Percentiles rank a stretch among this genome's conserved stretches.
These are phyloP conservation scores for Hemisphaericaspora lyxosophila DNA, from an alignment of 1,139 yeast genomes.

Conservation along the genomic window DNA sequence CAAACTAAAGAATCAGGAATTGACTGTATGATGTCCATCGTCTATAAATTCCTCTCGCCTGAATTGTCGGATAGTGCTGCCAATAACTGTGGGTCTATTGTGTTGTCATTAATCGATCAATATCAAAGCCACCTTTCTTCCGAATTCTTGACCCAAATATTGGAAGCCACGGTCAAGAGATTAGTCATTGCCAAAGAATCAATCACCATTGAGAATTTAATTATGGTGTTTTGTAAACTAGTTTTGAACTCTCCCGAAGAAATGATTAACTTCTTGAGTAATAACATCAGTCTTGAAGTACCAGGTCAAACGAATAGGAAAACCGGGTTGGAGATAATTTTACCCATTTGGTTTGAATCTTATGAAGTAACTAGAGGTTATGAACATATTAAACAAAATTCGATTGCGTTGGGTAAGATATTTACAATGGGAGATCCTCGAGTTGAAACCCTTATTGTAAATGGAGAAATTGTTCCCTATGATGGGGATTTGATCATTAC, in stretches of 20 bases:
- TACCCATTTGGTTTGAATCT: conserved; percentile 76
- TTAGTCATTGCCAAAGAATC: conserved; percentile 65
- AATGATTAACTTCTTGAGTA: conserved; percentile 56
- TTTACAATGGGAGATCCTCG: conserved; percentile 58
- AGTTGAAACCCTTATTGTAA: conserved; percentile 54
- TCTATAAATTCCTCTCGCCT: conserved; percentile 72
- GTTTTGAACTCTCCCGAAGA: conserved; percentile 60
- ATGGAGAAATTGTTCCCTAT: conserved; percentile 75
- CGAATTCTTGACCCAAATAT: conserved; percentile 55
- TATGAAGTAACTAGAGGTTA: conserved; percentile 82
- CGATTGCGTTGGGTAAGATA: conserved; percentile 67
- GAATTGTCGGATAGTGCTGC: conserved; percentile 78
- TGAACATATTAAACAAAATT: conserved; percentile 68
- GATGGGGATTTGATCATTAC: conserved; percentile 68
- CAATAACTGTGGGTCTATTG: conserved; percentile 66
- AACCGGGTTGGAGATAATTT: conserved; percentile 24
- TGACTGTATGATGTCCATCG: conserved; percentile 55
- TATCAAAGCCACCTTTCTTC: conserved; percentile 52
- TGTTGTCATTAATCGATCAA: conserved; percentile 61
- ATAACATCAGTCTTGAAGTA: conserved; percentile 33
- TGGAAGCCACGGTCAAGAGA: conserved; percentile 72
- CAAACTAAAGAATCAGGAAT: conserved; percentile 48
- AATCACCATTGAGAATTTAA: conserved; percentile 71
- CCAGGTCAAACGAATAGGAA: conserved; percentile 7
- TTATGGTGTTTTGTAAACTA: conserved; percentile 74